Evolutionary conservation across 1,284 basidiomycete genomes (phyloP).

Genomic region (Ganoderma multipileum): DNA sequence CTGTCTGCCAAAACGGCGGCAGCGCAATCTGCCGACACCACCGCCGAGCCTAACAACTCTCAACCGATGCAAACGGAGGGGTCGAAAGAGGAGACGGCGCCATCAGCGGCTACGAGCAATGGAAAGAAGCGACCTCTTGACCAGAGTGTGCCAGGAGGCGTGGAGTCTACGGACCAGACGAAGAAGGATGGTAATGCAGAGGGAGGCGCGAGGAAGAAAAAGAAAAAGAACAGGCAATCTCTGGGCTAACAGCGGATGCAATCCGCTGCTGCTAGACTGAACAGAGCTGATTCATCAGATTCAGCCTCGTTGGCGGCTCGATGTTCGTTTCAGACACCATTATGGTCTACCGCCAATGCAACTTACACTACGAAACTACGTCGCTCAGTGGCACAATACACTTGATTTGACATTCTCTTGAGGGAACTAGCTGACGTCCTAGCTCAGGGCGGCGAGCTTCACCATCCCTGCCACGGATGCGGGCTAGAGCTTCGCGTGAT

Average conservation of each 20-base stretch:
- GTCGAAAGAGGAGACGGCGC: neutral
- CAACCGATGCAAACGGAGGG: neutral
- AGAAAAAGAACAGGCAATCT: conserved; percentile 28
- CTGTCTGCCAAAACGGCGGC: conserved; percentile 38
- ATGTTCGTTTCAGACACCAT: neutral
- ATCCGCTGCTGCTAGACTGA: neutral
- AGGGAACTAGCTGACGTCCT: conserved; percentile 27
- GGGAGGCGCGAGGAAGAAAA: conserved; percentile 31
- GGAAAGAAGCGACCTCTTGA: conserved; percentile 33
- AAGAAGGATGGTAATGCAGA: conserved; percentile 10
- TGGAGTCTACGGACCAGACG: neutral
- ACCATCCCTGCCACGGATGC: conserved; percentile 39
- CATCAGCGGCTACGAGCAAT: conserved; percentile 8
- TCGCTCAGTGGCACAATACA: neutral
- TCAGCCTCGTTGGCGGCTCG: neutral
- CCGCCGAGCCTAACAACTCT: neutral
- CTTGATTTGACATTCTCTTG: neutral
- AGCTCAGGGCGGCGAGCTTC: conserved; percentile 40
- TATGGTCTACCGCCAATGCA: neutral
- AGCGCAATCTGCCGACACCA: neutral
- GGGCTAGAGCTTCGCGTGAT: conserved; percentile 38
- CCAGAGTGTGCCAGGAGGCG: neutral
- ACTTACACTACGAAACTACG: neutral
- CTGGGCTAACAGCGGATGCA: neutral
- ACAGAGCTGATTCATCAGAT: neutral